Percentiles rank a stretch among this genome's conserved stretches.
phyloP scores from a whole-genome alignment of 2,329 filamentous ascomycete species.

The Sphaerulina vaccinii region DNA sequence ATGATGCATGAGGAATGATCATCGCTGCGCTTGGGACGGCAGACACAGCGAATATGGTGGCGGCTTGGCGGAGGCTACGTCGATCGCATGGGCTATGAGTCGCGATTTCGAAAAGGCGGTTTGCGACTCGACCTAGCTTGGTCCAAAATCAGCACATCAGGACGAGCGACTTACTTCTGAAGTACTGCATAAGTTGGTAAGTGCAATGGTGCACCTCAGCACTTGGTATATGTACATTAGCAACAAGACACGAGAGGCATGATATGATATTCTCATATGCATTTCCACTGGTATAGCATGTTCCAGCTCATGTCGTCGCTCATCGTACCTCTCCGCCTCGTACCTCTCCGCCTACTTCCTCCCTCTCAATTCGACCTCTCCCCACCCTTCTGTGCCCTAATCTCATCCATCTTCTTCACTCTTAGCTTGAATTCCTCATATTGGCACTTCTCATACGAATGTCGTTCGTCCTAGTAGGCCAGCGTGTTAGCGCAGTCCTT shows the following conservation, averaged over 20 bases:
- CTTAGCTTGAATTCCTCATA: conserved; percentile 99
- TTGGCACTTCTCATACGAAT: conserved; percentile 98
- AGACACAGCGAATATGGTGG: too few relatives aligned
- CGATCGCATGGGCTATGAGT: too few relatives aligned
- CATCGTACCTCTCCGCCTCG: neutral
- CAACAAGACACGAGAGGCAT: neutral
- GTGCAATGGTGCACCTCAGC: neutral
- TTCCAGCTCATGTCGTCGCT: too few relatives aligned
- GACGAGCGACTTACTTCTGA: neutral
- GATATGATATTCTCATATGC: neutral
- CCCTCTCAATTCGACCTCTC: conserved; percentile 72
- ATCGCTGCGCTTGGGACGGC: neutral
- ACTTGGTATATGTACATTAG: conserved; percentile 29
- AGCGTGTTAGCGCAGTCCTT: neutral
- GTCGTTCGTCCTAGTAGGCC: conserved; percentile 84
- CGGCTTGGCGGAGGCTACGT: too few relatives aligned
- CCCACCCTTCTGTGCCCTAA: conserved; percentile 80
- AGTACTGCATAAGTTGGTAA: neutral
- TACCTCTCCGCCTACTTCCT: neutral
- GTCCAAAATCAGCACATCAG: too few relatives aligned
- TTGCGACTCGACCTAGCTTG: too few relatives aligned
- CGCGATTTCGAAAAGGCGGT: too few relatives aligned
- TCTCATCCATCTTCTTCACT: conserved; percentile 97
- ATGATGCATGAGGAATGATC: neutral
- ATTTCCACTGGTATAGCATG: neutral